Base-by-base conservation (phyloP, 1,284 basidiomycete genomes). In the Schizophyllum commune region DNA sequence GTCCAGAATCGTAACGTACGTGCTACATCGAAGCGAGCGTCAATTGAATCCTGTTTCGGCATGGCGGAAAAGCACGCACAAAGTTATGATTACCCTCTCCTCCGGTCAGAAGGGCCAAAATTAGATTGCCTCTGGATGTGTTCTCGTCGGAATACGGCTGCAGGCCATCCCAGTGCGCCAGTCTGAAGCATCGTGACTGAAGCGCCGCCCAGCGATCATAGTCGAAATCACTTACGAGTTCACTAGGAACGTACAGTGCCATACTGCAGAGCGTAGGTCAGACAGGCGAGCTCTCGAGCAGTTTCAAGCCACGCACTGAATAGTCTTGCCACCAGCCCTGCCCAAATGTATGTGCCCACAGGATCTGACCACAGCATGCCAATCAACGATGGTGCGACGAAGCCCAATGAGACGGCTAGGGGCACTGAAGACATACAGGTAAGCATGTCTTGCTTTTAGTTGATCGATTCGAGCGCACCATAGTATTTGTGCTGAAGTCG, bases 1-100 rank as follows among this genome's bases (percentile, higher is more conserved):
- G 27, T 27, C n/a, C n/a, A n/a, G n/a, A n/a, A n/a, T n/a, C n/a
- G n/a, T n/a, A n/a, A n/a, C n/a, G n/a, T n/a, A 76, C 74, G 63
- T 76, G 74, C 72, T 75, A 59, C 5, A 27, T 2, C 27, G 27
- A 27, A 5, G 27, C 27, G 27, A 27, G 2, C 3, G 27, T 27
- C 5, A 27, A 27, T 27, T 5, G 5, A 27, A 39, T 34, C 39
- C 34, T 15, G 15, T 63, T 9, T 59, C 47, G n/a, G 4, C 20
- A 58, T 54, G 21, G 34, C 39, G 22, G 47, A 9, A 32, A n/a
- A 75, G 22, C 52, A 3, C 82, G 69, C 67, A 88, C 87, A 72
- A 83, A 90, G 70, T 91, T 91, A 69, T 92, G 89, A 68, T 88
- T 89, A 17, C 89, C 89, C 75, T 92, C 90, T 27, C 89, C 89